Evolutionary conservation across 192 early-diverging fungal genomes (phyloP), one percentile per base, ranked within the genome.

Genomic region (Coemansia sp.): DNA sequence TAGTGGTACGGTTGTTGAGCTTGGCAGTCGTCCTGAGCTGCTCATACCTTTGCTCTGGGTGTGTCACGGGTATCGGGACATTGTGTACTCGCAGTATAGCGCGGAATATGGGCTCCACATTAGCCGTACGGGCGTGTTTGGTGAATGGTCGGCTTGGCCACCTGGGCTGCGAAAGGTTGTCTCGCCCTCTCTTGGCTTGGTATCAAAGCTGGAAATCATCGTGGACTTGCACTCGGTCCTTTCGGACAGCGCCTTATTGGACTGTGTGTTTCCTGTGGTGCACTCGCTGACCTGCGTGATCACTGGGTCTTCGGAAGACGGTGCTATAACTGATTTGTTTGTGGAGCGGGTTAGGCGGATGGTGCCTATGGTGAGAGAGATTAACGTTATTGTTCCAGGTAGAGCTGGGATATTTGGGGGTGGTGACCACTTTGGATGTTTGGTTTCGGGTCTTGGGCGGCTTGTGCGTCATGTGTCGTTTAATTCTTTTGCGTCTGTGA

Each of bases 11-110:
- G 15, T 18, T 18, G 36, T 34, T 33, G 31, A 34, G 1, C 57
- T 59, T 5, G 18, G n/a, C 9, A 24, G 31, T 5, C 15, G 33
- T 15, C 57, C 31, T 13, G 57, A 59, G 29, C 57, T 59, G 31
- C 57, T 59, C 15, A 59, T 59, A 15, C 57, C 27, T 15, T 8
- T 59, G 31, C 57, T 59, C 29, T 59, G 29, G 31, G 57, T 34
- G 13, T 59, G 57, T 18, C 57, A 15, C 57, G 15, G 31, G 1
- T 59, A 36, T n/a, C 27, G 57, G 16, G 31, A 31, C 12, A 33
- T 36, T 18, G 57, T 59, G 31, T 59, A 59, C 16, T 18, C 57
- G 29, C 16, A 33, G 31, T 59, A 59, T 18, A 59, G 57, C 57
- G 16, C 29, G 16, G 29, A 59, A 18, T 34, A 59, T 18, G 29